These are phyloP conservation scores for Lunasporangiospora selenospora DNA, from an alignment of 192 early-diverging fungal genomes.

Conservation along the genomic window DNA sequence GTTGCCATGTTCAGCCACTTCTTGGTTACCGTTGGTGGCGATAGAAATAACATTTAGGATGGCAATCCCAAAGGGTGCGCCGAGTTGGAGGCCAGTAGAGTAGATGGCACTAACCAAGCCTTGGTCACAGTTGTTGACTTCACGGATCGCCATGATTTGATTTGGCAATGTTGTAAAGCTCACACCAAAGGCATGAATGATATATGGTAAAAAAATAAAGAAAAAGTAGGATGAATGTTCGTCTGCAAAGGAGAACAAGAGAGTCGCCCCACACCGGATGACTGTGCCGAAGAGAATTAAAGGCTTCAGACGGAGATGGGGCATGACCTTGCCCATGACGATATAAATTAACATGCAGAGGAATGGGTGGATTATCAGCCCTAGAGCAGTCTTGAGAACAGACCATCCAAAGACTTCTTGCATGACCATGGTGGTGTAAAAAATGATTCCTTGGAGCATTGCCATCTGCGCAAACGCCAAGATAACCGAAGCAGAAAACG, in stretches of 20 bases:
- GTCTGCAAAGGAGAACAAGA: conserved; percentile 26
- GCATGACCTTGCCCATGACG: conserved; percentile 38
- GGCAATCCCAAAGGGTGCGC: conserved; percentile 39
- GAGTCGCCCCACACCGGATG: conserved; percentile 3
- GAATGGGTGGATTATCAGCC: conserved; percentile 48
- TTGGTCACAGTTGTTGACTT: conserved; percentile 37
- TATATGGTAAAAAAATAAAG: conserved; percentile 35
- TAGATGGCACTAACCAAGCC: conserved; percentile 41
- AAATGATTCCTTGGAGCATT: conserved; percentile 49
- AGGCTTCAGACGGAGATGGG: conserved; percentile 14
- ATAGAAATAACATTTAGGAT: conserved; percentile 41
- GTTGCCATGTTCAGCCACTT: not conserved
- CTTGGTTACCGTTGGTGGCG: conserved; percentile 15
- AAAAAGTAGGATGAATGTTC: conserved; percentile 26
- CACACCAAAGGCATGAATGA: conserved; percentile 28
- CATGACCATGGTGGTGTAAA: conserved; percentile 51
- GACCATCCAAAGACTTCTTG: conserved; percentile 49
- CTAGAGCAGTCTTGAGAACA: conserved; percentile 48
- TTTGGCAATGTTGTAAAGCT: conserved; percentile 24
- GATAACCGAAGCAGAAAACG: conserved; percentile 49
- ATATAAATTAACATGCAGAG: conserved; percentile 32
- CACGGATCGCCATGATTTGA: conserved; percentile 29
- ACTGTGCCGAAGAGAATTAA: conserved; percentile 25
- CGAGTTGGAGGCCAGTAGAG: conserved; percentile 41
- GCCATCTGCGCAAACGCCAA: conserved; percentile 45